A percentile compares a stretch with the other conserved stretches of the same genome.
These are phyloP conservation scores for Quillaja saponaria DNA, from an alignment of 306 rosid species.

Conservation along the genomic window DNA sequence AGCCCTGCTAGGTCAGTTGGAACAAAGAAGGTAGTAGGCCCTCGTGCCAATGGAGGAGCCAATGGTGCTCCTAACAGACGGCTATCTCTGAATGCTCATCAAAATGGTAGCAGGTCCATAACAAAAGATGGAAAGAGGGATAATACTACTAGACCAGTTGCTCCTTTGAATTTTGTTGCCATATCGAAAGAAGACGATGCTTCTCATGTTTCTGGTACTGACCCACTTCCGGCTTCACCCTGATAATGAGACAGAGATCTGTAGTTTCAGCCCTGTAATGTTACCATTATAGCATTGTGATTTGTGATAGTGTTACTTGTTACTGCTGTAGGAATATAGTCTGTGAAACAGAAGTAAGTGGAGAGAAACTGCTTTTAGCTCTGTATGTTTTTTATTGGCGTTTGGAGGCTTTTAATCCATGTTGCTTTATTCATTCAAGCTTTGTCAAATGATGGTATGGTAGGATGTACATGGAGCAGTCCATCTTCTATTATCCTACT, in stretches of 20 bases:
- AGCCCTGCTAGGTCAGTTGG: constrained; percentile 81
- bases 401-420: constrained; percentile 44
- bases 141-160: constrained; percentile 52
- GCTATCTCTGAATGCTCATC: constrained; percentile 83
- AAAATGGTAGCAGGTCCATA: constrained; percentile 75
- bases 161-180: constrained; percentile 85
- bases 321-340: constrained; percentile 58
- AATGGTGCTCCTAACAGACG: constrained; percentile 87
- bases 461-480: too few relatives aligned
- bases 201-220: constrained; percentile 77
- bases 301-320: constrained; percentile 41
- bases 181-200: constrained; percentile 80
- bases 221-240: constrained; percentile 68
- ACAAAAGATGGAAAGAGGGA: constrained; percentile 76
- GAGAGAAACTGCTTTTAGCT: constrained; percentile 39
- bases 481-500: too few relatives aligned
- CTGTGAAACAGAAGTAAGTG: constrained; percentile 44
- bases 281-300: constrained; percentile 53
- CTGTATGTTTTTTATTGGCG: constrained; percentile 44
- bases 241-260: constrained; percentile 31
- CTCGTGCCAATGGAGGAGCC: constrained; percentile 79
- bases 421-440: constrained; percentile 24
- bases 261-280: constrained; percentile 24
- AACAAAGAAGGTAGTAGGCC: constrained; percentile 73
- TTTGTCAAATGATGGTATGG: background rate